Evolutionary conservation across 495 filamentous ascomycete genomes (phyloP).

Genomic region (Lasiosphaeria hispida): DNA sequence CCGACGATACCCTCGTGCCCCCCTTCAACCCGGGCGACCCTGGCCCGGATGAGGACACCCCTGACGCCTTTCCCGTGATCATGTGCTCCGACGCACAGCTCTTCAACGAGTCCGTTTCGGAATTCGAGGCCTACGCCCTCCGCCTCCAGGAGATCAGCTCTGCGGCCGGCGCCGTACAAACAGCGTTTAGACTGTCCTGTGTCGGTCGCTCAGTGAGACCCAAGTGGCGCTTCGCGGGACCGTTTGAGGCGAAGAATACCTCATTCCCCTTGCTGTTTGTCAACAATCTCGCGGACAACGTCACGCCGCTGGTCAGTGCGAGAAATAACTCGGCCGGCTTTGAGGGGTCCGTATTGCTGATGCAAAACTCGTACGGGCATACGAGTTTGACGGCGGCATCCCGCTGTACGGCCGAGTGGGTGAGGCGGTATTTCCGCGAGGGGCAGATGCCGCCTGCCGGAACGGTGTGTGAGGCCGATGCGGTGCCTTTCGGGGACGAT

Average conservation of each 20-base stretch:
- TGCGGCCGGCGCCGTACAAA: slow-evolving; percentile 58
- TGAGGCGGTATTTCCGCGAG: slow-evolving; percentile 37
- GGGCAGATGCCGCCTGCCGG: slow-evolving; percentile 31
- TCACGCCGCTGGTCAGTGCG: slow-evolving; percentile 52
- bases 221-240: slow-evolving; percentile 54
- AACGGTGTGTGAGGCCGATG: slow-evolving; percentile 34
- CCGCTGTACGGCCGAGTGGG: slow-evolving; percentile 33
- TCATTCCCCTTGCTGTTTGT: slow-evolving; percentile 54
- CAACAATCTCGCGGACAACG: slow-evolving; percentile 56
- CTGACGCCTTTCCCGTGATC: slow-evolving; percentile 54
- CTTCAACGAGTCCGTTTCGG: slow-evolving; percentile 36
- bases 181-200: slow-evolving; percentile 54
- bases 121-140: slow-evolving; percentile 48
- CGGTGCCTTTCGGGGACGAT: slow-evolving; percentile 19
- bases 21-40: slow-evolving; percentile 20
- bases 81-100: slow-evolving; percentile 60
- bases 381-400: slow-evolving; percentile 36
- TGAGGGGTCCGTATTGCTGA: slow-evolving; percentile 49
- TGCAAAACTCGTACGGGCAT: slow-evolving; percentile 54
- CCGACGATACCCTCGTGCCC: slow-evolving; percentile 25
- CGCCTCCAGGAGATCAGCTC: slow-evolving; percentile 47
- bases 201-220: slow-evolving; percentile 56
- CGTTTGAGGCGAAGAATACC: slow-evolving; percentile 46
- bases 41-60: slow-evolving; percentile 38
- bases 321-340: slow-evolving; percentile 50